Base-by-base conservation (phyloP, 2,329 filamentous ascomycete genomes). In the Curvularia sp. region DNA sequence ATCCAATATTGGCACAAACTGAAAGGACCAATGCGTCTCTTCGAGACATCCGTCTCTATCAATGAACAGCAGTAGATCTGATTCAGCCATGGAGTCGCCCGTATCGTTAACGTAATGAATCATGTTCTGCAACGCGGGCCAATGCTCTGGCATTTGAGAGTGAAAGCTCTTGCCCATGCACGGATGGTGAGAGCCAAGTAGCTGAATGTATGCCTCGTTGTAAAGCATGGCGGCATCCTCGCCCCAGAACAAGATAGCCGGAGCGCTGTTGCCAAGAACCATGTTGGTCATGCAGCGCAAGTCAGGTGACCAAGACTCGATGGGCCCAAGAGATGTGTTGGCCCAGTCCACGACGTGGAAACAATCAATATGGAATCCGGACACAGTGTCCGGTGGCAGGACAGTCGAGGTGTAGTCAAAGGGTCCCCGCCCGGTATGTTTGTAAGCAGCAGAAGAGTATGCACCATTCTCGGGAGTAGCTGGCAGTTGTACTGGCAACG, bases 21-120 rank as follows among this genome's bases (percentile, higher is more conserved):
- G 89, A 87, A 90, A 93, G 12, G 88, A 89, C 74, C 92, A 93
- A 69, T 90, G 93, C 0, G 89, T 87, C 70, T 94, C 91, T 74
- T 95, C 90, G 1, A 91, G 75, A 57, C 84, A 90, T 1, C 86
- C 85, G 60, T 88, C 83, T 12, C 90, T 85, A 27, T 83, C 79
- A 10, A 94, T 82, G 68, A 92, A 92, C 0, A 93, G 80, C 42
- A 85, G 85, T 61, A 93, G 88, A 65, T 93, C 90, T 57, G 91
- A 86, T 71, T 74, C 64, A n/a, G 53, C 56, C 1, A 72, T 39
- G 1, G 66, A 61, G 25, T 66, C 53, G 3, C 70, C 71, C 0
- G 65, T 67, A 1, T 55, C 28, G 7, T 71, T 66, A 41, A 72
- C 70, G 19, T 64, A 59, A 13, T 68, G 49, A 8, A 73, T 41